Evolutionary conservation across 345 rosid genomes (phyloP), one percentile per base, ranked within the genome.

Genomic region (Pistacia integerrima): DNA sequence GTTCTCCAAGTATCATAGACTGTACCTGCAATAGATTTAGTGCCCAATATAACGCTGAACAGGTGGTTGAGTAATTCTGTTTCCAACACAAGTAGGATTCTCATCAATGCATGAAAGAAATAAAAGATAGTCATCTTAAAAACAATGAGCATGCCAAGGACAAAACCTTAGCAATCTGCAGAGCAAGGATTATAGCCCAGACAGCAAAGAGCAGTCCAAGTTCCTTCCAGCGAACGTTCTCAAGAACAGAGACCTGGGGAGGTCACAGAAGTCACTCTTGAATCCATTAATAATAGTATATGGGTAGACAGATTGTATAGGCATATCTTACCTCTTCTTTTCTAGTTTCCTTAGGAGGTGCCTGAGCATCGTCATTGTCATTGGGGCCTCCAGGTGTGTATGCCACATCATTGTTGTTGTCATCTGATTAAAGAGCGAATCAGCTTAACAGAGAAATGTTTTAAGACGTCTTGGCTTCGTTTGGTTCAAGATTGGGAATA

Each of bases 81-180:
- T n/a, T n/a, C n/a, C n/a, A n/a, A n/a, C n/a, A n/a, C n/a, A n/a
- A n/a, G n/a, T n/a, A n/a, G n/a, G n/a, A n/a, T n/a, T n/a, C n/a
- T n/a, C n/a, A n/a, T n/a, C n/a, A n/a, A n/a, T n/a, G n/a, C n/a
- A n/a, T n/a, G n/a, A n/a, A n/a, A n/a, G n/a, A n/a, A n/a, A n/a
- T n/a, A n/a, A n/a, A n/a, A n/a, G n/a, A n/a, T n/a, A n/a, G n/a
- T n/a, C n/a, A n/a, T n/a, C n/a, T n/a, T n/a, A n/a, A n/a, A n/a
- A n/a, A n/a, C n/a, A n/a, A n/a, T n/a, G n/a, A n/a, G n/a, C n/a
- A n/a, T n/a, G n/a, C n/a, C n/a, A n/a, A n/a, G n/a, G n/a, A n/a
- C n/a, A n/a, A n/a, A n/a, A 88, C 91, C 89, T 84, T 86, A 5
- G 77, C 52, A 38, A 88, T 82, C 76, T 88, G 79, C 64, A 88